Evolutionary conservation across 2,329 filamentous ascomycete species (phyloP).

Genomic region (Pseudogymnoascus sp.): DNA sequence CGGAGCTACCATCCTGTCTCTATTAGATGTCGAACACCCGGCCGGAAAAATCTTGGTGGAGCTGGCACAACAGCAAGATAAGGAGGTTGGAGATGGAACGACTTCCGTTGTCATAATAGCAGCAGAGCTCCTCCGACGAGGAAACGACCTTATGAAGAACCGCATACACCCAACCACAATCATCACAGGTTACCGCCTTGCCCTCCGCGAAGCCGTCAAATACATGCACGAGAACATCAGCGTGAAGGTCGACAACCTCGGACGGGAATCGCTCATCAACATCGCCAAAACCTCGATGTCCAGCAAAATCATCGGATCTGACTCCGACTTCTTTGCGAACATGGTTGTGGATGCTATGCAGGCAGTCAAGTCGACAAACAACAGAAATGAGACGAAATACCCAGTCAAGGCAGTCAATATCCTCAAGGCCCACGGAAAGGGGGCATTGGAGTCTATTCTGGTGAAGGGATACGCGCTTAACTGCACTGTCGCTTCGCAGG

Average conservation of each 20-base stretch:
- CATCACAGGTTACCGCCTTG: slow-evolving; percentile 95
- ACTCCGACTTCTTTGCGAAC: slow-evolving; percentile 94
- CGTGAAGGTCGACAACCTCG: slow-evolving; percentile 87
- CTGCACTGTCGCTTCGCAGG: slow-evolving; percentile 96
- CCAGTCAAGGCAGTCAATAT: slow-evolving; percentile 99
- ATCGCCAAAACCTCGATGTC: slow-evolving; percentile 99
- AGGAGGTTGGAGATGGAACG: slow-evolving; percentile 96
- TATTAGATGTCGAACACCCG: slow-evolving; percentile 95
- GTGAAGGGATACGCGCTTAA: slow-evolving; percentile 97
- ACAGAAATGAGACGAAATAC: slow-evolving; percentile 86
- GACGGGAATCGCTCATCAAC: slow-evolving; percentile 82
- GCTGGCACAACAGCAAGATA: slow-evolving; percentile 95
- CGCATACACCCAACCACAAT: slow-evolving; percentile 99
- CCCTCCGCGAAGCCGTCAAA: slow-evolving; percentile 90
- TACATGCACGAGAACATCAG: slow-evolving; percentile 99
- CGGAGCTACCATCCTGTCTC: slow-evolving; percentile 88
- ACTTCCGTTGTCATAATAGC: slow-evolving; percentile 97
- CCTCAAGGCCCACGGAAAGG: slow-evolving; percentile 96
- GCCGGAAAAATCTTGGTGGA: slow-evolving; percentile 98
- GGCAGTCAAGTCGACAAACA: slow-evolving; percentile 89
- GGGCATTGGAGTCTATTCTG: slow-evolving; percentile 76
- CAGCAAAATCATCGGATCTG: slow-evolving; percentile 94
- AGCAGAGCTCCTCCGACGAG: slow-evolving; percentile 84
- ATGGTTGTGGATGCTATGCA: slow-evolving; percentile 97
- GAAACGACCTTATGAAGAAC: slow-evolving; percentile 99